phyloP scores from a whole-genome alignment of 1,284 basidiomycete species.

The Ceratobasidium sp. region DNA sequence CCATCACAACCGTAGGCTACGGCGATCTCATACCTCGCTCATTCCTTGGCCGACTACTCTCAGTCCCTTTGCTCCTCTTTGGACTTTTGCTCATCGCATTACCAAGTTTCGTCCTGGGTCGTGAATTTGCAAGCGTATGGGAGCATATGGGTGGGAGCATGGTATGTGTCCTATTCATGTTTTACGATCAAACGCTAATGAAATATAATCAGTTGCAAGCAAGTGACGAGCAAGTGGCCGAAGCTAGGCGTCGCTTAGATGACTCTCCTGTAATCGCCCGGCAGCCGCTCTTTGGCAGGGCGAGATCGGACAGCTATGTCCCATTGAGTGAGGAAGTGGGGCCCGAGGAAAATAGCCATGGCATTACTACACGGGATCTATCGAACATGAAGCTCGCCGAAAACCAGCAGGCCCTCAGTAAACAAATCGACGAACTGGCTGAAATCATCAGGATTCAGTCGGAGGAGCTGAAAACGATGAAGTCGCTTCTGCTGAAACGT shows the following conservation, averaged over 20 bases:
- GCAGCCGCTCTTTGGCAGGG: neutral
- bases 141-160: constrained; percentile 68
- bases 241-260: constrained; percentile 30
- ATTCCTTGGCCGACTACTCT: constrained; percentile 84
- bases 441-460: constrained; percentile 29
- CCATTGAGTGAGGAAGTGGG: constrained; percentile 26
- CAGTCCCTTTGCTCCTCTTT: constrained; percentile 85
- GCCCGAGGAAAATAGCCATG: neutral
- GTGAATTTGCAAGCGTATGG: constrained; percentile 91
- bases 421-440: constrained; percentile 45
- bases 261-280: constrained; percentile 27
- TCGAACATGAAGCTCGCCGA: constrained; percentile 47
- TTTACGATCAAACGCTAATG: neutral
- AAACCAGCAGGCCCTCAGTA: constrained; percentile 48
- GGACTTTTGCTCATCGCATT: constrained; percentile 88
- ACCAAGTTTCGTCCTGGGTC: constrained; percentile 88
- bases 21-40: constrained; percentile 54
- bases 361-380: constrained; percentile 12
- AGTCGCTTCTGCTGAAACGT: constrained; percentile 7
- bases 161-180: neutral
- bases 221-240: constrained; percentile 11
- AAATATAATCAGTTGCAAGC: constrained; percentile 1
- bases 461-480: constrained; percentile 31
- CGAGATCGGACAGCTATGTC: constrained; percentile 26
- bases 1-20: constrained; percentile 85